Percentiles rank a stretch among this genome's conserved stretches.
These are phyloP conservation scores for Fusarium sarcochroum DNA, from an alignment of 2,329 filamentous ascomycete genomes.

Conservation along the genomic window DNA sequence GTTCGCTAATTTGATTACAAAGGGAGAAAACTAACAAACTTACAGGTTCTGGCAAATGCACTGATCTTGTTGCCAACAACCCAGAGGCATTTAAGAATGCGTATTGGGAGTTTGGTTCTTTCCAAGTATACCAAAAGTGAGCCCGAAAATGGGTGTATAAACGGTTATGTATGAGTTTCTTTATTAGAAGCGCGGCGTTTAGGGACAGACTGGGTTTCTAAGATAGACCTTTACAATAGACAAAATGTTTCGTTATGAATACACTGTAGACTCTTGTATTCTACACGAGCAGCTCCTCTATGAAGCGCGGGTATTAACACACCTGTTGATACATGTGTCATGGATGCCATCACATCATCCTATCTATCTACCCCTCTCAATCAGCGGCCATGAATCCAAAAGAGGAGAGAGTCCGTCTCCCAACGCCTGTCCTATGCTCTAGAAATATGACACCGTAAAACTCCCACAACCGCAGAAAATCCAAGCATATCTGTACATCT, in stretches of 20 bases:
- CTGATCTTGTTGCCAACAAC: conserved; percentile 70
- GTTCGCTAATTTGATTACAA: conserved; percentile 8
- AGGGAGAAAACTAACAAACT: conserved; percentile 9
- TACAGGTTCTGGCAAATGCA: conserved; percentile 68
- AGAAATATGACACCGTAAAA: conserved; percentile 47
- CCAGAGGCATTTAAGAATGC: conserved; percentile 69
- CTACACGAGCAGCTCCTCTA: conserved; percentile 36
- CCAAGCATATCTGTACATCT: conserved; percentile 37
- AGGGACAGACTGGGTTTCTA: conserved; percentile 9
- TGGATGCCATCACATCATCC: conserved; percentile 9
- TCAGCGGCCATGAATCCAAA: conserved; percentile 42
- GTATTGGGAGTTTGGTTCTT: conserved; percentile 75
- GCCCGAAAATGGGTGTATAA: not conserved
- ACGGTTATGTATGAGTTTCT: not conserved
- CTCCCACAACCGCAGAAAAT: conserved; percentile 45
- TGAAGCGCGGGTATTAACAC: conserved; percentile 39
- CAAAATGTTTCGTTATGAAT: conserved; percentile 19
- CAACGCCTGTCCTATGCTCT: conserved; percentile 54
- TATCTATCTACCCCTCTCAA: conserved; percentile 15
- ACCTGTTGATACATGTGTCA: conserved; percentile 40
- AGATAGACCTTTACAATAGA: conserved; percentile 11
- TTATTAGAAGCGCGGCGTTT: conserved; percentile 45
- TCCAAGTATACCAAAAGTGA: conserved; percentile 67
- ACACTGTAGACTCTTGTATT: conserved; percentile 25
- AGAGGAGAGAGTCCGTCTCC: conserved; percentile 49